Evolutionary conservation across 2,329 filamentous ascomycete species (phyloP).

Genomic region (Nemania diffusa): DNA sequence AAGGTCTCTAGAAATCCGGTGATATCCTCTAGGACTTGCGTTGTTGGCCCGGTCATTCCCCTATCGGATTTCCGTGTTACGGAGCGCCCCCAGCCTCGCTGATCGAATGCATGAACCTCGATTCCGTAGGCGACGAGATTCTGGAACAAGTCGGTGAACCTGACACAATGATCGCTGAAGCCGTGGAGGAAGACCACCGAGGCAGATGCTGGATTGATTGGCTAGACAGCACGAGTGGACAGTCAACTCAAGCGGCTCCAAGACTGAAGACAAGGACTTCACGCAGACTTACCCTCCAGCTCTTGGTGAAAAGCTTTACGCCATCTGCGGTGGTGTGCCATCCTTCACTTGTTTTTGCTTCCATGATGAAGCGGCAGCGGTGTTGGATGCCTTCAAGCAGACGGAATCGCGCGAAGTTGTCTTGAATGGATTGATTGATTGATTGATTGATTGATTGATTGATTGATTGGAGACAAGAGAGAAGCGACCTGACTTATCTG

Average conservation of each 20-base stretch:
- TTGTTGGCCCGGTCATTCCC: background rate
- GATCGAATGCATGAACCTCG: background rate
- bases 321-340: background rate
- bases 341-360: background rate
- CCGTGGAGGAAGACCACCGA: background rate
- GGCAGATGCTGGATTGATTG: background rate
- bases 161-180: background rate
- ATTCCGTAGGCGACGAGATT: background rate
- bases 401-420: too few relatives aligned
- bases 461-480: too few relatives aligned
- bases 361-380: background rate
- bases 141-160: background rate
- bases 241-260: background rate
- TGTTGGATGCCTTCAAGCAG: too few relatives aligned
- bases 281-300: constrained; percentile 1
- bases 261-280: background rate
- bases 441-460: too few relatives aligned
- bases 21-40: background rate
- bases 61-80: background rate
- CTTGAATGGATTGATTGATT: too few relatives aligned
- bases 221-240: background rate
- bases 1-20: background rate
- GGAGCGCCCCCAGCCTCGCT: background rate
- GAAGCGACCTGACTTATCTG: too few relatives aligned
- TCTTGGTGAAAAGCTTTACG: background rate